phyloP scores from a whole-genome alignment of 106 monocot species.

The Chionographis japonica region DNA sequence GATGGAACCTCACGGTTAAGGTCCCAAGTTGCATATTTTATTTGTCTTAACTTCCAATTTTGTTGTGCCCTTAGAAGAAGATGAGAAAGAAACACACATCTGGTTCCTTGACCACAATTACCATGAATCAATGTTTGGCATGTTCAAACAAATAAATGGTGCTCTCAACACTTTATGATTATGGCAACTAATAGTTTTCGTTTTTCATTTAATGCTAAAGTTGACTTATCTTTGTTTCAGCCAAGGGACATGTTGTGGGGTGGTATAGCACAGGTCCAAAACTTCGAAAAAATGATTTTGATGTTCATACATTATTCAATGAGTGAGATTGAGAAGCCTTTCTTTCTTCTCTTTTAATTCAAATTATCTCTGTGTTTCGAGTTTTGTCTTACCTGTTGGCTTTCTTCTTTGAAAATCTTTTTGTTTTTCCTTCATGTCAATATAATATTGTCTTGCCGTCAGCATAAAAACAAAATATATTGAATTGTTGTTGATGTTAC shows the following conservation, averaged over 20 bases:
- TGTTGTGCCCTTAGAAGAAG: slow-evolving; percentile 98
- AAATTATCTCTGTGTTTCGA: too few relatives aligned
- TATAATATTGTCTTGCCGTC: neutral
- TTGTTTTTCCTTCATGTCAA: neutral
- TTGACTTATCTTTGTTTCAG: slow-evolving; percentile 31
- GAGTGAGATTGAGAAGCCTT: slow-evolving; percentile 44
- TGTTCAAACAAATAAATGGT: slow-evolving; percentile 99
- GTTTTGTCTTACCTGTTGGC: too few relatives aligned
- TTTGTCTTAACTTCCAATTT: slow-evolving; percentile 6
- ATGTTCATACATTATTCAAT: slow-evolving; percentile 85
- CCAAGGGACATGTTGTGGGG: slow-evolving; percentile 98
- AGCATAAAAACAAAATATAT: too few relatives aligned
- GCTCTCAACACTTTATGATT: neutral
- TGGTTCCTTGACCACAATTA: slow-evolving; percentile 99
- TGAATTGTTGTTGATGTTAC: too few relatives aligned
- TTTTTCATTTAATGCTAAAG: neutral
- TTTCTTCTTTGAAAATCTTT: neutral
- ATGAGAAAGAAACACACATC: slow-evolving; percentile 93
- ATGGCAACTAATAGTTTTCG: neutral
- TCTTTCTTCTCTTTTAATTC: neutral
- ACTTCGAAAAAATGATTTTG: slow-evolving; percentile 88
- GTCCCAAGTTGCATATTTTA: neutral
- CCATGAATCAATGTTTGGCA: slow-evolving; percentile 94
- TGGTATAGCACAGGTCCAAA: slow-evolving; percentile 99
- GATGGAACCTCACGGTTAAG: slow-evolving; percentile 36